Percentiles rank a stretch among this genome's conserved stretches.
phyloP scores from a whole-genome alignment of 495 filamentous ascomycete species.

The Geoglossum glabrum region DNA sequence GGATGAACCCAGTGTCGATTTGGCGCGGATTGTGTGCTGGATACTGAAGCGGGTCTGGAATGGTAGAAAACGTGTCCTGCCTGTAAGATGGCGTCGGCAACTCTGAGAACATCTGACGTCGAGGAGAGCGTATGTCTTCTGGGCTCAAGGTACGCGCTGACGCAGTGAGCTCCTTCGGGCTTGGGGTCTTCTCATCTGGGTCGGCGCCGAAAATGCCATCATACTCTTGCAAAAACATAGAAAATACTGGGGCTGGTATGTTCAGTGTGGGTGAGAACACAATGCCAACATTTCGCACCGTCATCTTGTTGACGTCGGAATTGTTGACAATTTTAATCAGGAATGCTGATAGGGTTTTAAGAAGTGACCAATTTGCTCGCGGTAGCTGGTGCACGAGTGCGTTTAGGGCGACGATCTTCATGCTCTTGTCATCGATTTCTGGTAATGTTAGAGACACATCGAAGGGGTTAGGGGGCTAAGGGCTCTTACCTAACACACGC shows the following conservation, averaged over 20 bases:
- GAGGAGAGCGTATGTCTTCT: slow-evolving; percentile 44
- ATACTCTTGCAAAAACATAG: slow-evolving; percentile 81
- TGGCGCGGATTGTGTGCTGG: slow-evolving; percentile 4
- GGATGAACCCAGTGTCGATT: slow-evolving; percentile 39
- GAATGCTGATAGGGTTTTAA: slow-evolving; percentile 68
- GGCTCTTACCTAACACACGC: slow-evolving; percentile 50
- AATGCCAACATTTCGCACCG: slow-evolving; percentile 88
- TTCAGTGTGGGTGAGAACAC: slow-evolving; percentile 98
- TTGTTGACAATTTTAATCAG: slow-evolving; percentile 79
- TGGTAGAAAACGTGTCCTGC: slow-evolving; percentile 33
- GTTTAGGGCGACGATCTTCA: slow-evolving; percentile 70
- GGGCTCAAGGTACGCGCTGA: slow-evolving; percentile 25
- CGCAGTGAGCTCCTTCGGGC: slow-evolving; percentile 25
- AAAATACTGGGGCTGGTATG: slow-evolving; percentile 87
- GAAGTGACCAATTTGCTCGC: slow-evolving; percentile 52
- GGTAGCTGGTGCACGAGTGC: slow-evolving; percentile 71
- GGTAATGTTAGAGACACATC: slow-evolving; percentile 7
- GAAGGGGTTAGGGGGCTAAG: background rate
- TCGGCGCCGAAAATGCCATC: slow-evolving; percentile 63
- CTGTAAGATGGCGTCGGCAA: slow-evolving; percentile 44
- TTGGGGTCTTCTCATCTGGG: slow-evolving; percentile 30
- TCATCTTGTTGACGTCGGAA: slow-evolving; percentile 91
- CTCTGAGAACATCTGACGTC: slow-evolving; percentile 50
- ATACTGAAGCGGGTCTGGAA: slow-evolving; percentile 10
- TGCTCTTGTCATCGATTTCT: slow-evolving; percentile 45